phyloP scores from a whole-genome alignment of 2,329 filamentous ascomycete genomes.

The Aspergillus pseudoterreus region DNA sequence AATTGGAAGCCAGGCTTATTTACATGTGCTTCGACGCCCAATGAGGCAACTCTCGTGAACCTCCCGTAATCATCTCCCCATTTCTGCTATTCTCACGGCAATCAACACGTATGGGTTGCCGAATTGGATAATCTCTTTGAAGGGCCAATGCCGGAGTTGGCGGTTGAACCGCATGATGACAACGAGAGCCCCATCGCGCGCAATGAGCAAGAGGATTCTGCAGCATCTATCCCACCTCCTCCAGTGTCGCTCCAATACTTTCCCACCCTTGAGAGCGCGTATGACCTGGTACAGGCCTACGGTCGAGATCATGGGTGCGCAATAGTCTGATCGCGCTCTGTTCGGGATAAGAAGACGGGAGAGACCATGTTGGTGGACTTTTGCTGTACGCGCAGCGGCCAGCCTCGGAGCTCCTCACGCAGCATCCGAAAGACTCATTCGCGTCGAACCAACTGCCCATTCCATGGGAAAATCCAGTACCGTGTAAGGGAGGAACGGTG shows the following conservation, averaged over 20 bases:
- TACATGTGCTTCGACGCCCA: too few species aligned
- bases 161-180: too few species aligned
- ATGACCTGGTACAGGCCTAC: neutral
- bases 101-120: neutral
- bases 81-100: neutral
- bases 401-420: neutral
- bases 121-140: neutral
- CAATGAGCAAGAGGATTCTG: neutral
- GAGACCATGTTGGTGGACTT: neutral
- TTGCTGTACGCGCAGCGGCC: neutral
- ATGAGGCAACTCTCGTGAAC: too few species aligned
- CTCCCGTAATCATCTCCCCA: neutral
- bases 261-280: neutral
- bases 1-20: too few species aligned
- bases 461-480: neutral
- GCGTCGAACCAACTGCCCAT: neutral
- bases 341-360: neutral
- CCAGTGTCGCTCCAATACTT: neutral
- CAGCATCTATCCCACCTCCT: neutral
- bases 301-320: neutral
- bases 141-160: neutral
- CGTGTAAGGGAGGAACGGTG: neutral
- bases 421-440: neutral
- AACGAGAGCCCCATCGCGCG: neutral
- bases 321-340: neutral